These are phyloP conservation scores for Globisporangium radiosum DNA, from an alignment of 352 stramenopile genomes.

Conservation along the genomic window DNA sequence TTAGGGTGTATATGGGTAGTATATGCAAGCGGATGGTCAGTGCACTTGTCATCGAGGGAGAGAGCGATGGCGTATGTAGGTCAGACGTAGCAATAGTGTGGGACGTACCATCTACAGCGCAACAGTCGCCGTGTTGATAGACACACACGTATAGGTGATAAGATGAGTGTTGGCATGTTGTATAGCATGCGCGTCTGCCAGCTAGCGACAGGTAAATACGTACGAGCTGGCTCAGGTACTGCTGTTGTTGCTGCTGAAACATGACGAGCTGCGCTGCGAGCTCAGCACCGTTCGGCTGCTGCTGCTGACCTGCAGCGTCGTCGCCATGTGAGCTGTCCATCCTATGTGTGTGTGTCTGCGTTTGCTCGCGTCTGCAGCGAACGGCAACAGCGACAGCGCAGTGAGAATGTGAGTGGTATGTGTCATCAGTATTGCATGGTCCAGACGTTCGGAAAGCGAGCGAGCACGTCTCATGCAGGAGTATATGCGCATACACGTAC, in stretches of 20 bases:
- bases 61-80: background rate
- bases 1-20: constrained; percentile 24
- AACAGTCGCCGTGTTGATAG: background rate
- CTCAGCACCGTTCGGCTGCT: constrained; percentile 22
- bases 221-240: constrained; percentile 50
- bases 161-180: too few relatives aligned
- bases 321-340: constrained; percentile 7
- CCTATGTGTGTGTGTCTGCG: too few relatives aligned
- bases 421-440: too few relatives aligned
- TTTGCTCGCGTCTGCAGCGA: too few relatives aligned
- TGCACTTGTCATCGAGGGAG: background rate
- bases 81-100: background rate
- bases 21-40: background rate
- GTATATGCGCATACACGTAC: too few relatives aligned
- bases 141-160: background rate
- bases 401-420: too few relatives aligned
- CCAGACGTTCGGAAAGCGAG: too few relatives aligned
- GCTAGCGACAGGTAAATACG: background rate
- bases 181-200: too few relatives aligned
- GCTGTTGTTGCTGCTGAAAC: constrained; percentile 55
- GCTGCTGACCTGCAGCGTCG: constrained; percentile 7
- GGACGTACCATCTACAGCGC: background rate
- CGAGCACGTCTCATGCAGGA: too few relatives aligned
- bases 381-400: too few relatives aligned
- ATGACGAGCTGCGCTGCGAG: constrained; percentile 41